Conservation (phyloP, 495 filamentous ascomycete species). For the Achaetomiella virescens region DNA sequence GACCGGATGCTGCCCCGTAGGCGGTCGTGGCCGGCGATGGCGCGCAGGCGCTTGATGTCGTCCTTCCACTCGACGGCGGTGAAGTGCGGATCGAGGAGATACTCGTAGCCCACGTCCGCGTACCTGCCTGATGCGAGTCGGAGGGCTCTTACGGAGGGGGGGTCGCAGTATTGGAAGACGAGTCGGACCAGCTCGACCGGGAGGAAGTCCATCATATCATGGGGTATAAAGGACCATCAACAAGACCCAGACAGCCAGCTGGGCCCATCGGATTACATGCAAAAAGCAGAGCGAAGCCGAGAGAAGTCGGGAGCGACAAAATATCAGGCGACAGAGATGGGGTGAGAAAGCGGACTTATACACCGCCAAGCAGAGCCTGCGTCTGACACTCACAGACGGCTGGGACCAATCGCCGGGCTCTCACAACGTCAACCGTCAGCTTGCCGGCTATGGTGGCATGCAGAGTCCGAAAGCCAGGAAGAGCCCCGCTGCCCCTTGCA, state of each 20-base stretch:
- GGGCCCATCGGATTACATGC: constrained; percentile 5
- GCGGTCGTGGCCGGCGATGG: constrained; percentile 39
- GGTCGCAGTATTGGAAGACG: constrained; percentile 41
- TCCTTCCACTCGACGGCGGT: constrained; percentile 41
- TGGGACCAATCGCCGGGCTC: background rate
- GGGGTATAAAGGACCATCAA: constrained; percentile 6
- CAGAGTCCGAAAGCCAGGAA: background rate
- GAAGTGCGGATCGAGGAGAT: constrained; percentile 35
- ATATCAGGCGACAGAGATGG: background rate
- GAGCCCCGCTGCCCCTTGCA: constrained; percentile 12
- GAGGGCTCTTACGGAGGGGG: constrained; percentile 32
- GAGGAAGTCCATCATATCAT: constrained; percentile 34
- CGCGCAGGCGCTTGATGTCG: constrained; percentile 40
- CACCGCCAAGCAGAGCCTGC: constrained; percentile 9
- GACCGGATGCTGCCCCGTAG: constrained; percentile 36
- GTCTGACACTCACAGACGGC: constrained; percentile 2
- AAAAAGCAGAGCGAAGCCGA: background rate
- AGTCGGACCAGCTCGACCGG: constrained; percentile 45
- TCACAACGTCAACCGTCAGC: background rate
- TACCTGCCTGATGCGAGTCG: constrained; percentile 33
- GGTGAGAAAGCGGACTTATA: constrained; percentile 7
- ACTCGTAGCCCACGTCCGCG: constrained; percentile 43
- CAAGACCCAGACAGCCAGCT: constrained; percentile 3
- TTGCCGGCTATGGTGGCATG: background rate
- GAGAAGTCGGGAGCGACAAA: background rate